Percentiles rank a stretch among this genome's conserved stretches.
Conservation (phyloP, 257 asterid species). For the Marsdenia floribunda region DNA sequence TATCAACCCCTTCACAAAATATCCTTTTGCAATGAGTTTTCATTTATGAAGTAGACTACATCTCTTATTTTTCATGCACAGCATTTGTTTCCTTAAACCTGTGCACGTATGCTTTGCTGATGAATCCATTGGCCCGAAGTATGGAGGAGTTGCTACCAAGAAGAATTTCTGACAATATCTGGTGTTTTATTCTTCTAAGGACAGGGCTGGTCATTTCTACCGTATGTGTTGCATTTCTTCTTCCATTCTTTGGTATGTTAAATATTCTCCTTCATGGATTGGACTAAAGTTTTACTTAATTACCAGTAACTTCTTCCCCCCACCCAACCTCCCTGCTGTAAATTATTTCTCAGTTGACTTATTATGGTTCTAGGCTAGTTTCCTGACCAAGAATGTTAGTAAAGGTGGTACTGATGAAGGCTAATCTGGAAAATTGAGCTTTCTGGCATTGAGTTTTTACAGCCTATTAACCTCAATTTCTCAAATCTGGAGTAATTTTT, state of each 20-base stretch:
- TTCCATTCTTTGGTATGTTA: slow-evolving; percentile 74
- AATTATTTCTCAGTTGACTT: not conserved
- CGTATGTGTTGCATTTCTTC: slow-evolving; percentile 55
- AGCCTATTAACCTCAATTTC: not conserved
- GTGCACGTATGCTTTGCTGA: slow-evolving; percentile 55
- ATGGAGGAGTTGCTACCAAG: slow-evolving; percentile 68
- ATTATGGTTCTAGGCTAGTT: not conserved
- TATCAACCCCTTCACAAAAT: slow-evolving; percentile 73
- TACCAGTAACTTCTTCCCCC: not conserved
- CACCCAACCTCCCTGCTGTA: not conserved
- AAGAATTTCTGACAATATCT: slow-evolving; percentile 35
- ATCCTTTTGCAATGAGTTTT: slow-evolving; percentile 41
- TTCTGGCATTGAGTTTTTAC: not conserved
- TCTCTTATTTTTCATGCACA: not conserved
- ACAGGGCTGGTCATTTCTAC: slow-evolving; percentile 62
- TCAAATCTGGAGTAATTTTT: not conserved
- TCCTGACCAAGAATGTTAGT: not conserved
- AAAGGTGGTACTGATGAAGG: not conserved
- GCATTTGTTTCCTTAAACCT: slow-evolving; percentile 41
- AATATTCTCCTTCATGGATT: not conserved
- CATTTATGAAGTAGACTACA: not conserved
- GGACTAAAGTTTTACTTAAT: not conserved
- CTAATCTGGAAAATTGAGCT: not conserved
- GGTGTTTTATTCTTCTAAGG: slow-evolving; percentile 60
- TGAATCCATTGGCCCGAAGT: slow-evolving; percentile 77